Evolutionary conservation across 495 filamentous ascomycete species (phyloP), one percentile per base, ranked within the genome.

Genomic region (Paragyromitra xinjiangensis): DNA sequence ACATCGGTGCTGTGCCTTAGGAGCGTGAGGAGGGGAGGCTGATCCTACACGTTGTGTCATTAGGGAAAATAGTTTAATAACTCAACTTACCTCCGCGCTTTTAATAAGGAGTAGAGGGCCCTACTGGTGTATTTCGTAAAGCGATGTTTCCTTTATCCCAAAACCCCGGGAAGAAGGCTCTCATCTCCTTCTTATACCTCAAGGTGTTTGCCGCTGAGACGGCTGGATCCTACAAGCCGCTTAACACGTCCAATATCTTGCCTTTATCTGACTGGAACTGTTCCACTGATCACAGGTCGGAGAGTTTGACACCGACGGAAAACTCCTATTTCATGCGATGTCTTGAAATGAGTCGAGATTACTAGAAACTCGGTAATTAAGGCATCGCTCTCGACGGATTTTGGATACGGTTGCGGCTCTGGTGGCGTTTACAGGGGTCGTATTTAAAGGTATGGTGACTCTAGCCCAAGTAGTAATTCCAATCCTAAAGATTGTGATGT

Each of bases 341-440:
- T 76, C 59, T 76, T 19, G 40, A 58, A 44, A 76, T 76, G 72
- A 75, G 72, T 71, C 59, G 59, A 64, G 29, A 22, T 65, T 42
- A 42, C n/a, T 42, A 63, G 40, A 39, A 44, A 29, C 26, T 70
- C 12, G 42, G 42, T 42, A 53, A 55, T 24, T 45, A 69, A 59
- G 51, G 37, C 34, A 3, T 6, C 26, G 22, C 3, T 58, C 14
- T 58, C 19, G 26, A 34, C n/a, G 3, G 0, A 3, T 6, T 70
- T 50, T n/a, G 39, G 34, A 14, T 64, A n/a, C 19, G 40, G 58
- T 55, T 72, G 34, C 45, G 59, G 69, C 69, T 64, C 29, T 48
- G 37, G 34, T 39, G 42, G 64, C 16, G 0, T 22, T n/a, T 16
- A 11, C 22, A 29, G 62, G 69, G 48, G 26, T 45, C 14, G 3